These are phyloP conservation scores for Cornus suecica DNA, from an alignment of 148 eudicot genomes.

Conservation along the genomic window DNA sequence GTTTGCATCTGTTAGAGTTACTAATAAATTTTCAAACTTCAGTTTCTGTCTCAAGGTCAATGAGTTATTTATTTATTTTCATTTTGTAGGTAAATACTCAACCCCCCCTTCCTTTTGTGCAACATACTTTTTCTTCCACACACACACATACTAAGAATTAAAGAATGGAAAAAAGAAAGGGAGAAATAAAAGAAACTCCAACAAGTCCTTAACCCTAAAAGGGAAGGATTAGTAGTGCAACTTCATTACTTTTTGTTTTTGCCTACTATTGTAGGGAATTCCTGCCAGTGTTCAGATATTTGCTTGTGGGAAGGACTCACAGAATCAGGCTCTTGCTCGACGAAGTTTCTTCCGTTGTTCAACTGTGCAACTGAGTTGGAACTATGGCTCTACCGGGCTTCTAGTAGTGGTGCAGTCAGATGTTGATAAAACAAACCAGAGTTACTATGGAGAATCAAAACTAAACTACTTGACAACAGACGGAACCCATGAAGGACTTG, in stretches of 20 bases:
- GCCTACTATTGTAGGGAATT: constrained; percentile 58
- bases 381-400: constrained; percentile 82
- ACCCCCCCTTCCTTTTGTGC: too few relatives aligned
- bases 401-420: constrained; percentile 89
- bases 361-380: constrained; percentile 84
- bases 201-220: background rate
- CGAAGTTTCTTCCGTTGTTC: constrained; percentile 94
- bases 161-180: too few relatives aligned
- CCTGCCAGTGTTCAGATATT: constrained; percentile 95
- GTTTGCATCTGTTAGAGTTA: background rate
- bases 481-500: constrained; percentile 86
- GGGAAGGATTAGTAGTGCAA: background rate
- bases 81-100: too few relatives aligned
- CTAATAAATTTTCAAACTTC: background rate
- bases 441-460: constrained; percentile 98
- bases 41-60: background rate
- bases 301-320: constrained; percentile 56
- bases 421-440: constrained; percentile 97
- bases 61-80: too few relatives aligned
- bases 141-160: too few relatives aligned
- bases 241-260: background rate
- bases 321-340: constrained; percentile 75
- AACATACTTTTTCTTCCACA: too few relatives aligned
- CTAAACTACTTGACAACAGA: constrained; percentile 85
- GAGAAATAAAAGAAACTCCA: background rate